Conservation (phyloP, 352 stramenopile genomes). For the Pythium chondricola region DNA sequence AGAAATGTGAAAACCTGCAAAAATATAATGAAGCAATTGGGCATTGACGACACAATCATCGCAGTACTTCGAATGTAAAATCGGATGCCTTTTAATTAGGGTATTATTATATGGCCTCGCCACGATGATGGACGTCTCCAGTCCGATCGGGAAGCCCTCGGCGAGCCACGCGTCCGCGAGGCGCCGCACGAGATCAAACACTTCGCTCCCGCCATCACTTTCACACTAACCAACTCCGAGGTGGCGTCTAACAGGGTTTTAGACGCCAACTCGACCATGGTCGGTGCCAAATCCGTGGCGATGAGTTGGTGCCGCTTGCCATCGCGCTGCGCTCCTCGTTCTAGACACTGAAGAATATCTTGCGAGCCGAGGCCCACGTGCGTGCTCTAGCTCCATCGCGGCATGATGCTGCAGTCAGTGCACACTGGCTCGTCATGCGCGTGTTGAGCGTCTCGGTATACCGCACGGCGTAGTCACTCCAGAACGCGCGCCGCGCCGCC, state of each 20-base stretch:
- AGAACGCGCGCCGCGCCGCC: conserved; percentile 3
- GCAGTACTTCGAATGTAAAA: neutral
- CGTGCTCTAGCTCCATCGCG: conserved; percentile 40
- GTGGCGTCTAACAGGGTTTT: conserved; percentile 20
- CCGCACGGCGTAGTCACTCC: conserved; percentile 6
- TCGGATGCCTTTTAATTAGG: neutral
- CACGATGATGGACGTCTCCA: conserved; percentile 52
- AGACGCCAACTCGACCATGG: conserved; percentile 34
- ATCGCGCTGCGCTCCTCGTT: conserved; percentile 14
- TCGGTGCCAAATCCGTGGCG: conserved; percentile 37
- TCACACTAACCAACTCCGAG: conserved; percentile 20
- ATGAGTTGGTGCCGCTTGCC: conserved; percentile 10
- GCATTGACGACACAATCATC: no score
- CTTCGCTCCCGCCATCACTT: no score
- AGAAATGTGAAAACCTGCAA: no score
- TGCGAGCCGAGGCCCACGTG: conserved; percentile 38
- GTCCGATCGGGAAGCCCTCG: conserved; percentile 38
- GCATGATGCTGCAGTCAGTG: conserved; percentile 34
- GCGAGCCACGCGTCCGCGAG: conserved; percentile 43
- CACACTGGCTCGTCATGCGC: conserved; percentile 40
- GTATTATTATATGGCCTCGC: conserved; percentile 5
- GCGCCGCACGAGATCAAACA: conserved; percentile 29
- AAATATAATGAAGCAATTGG: no score
- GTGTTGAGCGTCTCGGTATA: conserved; percentile 50
- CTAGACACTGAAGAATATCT: conserved; percentile 25